Percentiles rank a stretch among this genome's conserved stretches.
phyloP scores from a whole-genome alignment of 805 yeast genomes.

The Zygotorulaspora florentina region DNA sequence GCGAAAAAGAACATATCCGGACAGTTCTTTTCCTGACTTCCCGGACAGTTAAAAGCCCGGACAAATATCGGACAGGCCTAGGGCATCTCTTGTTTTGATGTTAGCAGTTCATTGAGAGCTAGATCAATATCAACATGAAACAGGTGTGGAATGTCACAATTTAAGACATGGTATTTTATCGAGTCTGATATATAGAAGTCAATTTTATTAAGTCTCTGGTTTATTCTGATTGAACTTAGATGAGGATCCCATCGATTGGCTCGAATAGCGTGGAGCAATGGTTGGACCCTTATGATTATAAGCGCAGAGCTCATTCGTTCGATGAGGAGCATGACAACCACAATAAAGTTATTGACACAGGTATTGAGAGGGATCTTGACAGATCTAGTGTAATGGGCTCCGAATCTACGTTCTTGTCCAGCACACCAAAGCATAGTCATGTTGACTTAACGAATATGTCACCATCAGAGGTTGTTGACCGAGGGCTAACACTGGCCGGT shows the following conservation, averaged over 20 bases:
- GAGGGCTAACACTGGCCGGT: conserved; percentile 24
- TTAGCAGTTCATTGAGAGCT: background rate
- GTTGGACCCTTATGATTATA: conserved; percentile 17
- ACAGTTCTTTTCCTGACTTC: background rate
- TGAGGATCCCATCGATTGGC: conserved; percentile 1
- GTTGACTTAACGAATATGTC: background rate
- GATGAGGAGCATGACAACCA: conserved; percentile 9
- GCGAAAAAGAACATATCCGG: background rate
- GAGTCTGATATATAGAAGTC: background rate
- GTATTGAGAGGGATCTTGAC: too few species aligned
- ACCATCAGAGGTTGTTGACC: conserved; percentile 8
- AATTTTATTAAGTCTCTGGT: background rate
- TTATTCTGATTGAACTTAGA: background rate
- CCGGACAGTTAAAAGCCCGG: background rate
- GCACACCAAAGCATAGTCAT: background rate
- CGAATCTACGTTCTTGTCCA: background rate
- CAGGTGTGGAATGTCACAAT: background rate
- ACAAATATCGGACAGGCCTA: background rate
- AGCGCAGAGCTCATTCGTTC: conserved; percentile 15
- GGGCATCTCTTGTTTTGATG: background rate
- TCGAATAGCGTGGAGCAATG: conserved; percentile 8
- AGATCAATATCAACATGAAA: background rate
- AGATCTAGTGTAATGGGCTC: background rate
- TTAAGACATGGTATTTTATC: background rate
- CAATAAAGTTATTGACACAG: background rate